Conservation (phyloP, 805 yeast species). For the Ogataea wickerhamii region DNA sequence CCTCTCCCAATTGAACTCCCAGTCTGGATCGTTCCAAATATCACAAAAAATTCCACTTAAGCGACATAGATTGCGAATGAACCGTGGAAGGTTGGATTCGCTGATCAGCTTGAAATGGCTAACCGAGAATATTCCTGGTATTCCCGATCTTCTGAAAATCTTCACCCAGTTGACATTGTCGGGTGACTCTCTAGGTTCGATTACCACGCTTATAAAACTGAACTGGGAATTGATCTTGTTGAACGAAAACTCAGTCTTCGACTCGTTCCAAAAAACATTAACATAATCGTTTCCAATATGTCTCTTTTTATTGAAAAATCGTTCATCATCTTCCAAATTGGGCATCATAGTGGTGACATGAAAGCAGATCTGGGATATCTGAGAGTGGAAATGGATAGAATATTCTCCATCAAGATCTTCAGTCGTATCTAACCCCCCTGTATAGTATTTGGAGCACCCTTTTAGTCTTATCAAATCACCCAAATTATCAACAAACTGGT, state of each 20-base stretch:
- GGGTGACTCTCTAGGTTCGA: constrained; percentile 45
- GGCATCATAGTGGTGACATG: constrained; percentile 88
- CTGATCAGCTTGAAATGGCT: constrained; percentile 70
- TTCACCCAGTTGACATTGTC: constrained; percentile 54
- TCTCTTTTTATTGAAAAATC: constrained; percentile 59
- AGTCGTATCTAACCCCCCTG: constrained; percentile 77
- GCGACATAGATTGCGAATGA: constrained; percentile 63
- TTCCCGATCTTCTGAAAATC: constrained; percentile 59
- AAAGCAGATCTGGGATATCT: constrained; percentile 65
- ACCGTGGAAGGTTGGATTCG: constrained; percentile 53
- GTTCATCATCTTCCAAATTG: constrained; percentile 37
- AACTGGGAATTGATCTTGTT: constrained; percentile 67
- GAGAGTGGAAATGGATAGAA: constrained; percentile 70
- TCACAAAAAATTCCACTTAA: constrained; percentile 69
- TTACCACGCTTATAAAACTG: constrained; percentile 76
- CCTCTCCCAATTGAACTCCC: constrained; percentile 63
- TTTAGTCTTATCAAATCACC: constrained; percentile 61
- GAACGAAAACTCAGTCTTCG: constrained; percentile 63
- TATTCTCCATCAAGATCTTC: constrained; percentile 70
- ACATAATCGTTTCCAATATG: constrained; percentile 88
- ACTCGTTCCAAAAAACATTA: constrained; percentile 77
- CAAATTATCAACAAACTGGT: constrained; percentile 51
- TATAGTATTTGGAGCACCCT: constrained; percentile 50
- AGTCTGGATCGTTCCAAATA: constrained; percentile 66
- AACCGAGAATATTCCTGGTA: constrained; percentile 74